A percentile compares a stretch with the other conserved stretches of the same genome.
phyloP scores from a whole-genome alignment of 768 basidiomycete genomes.

The Pleurotus tuber-regium region DNA sequence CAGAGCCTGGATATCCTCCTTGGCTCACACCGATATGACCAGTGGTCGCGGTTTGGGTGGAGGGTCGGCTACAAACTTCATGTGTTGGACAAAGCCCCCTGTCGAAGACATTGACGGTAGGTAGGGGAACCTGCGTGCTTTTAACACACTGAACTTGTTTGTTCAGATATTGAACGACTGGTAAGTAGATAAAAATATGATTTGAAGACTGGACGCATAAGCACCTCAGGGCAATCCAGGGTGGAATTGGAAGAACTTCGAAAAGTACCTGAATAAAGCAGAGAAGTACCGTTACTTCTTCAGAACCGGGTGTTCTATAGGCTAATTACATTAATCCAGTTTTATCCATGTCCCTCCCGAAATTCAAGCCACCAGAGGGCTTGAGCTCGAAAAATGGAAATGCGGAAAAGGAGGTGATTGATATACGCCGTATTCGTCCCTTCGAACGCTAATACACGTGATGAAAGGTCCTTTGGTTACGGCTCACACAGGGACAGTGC shows the following conservation, averaged over 20 bases:
- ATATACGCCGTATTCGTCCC: no score
- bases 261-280: slow-evolving; percentile 11
- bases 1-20: background rate
- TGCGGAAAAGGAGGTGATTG: background rate
- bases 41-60: slow-evolving; percentile 23
- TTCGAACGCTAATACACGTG: no score
- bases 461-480: background rate
- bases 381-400: background rate
- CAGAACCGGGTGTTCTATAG: no score
- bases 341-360: background rate
- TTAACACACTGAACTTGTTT: background rate
- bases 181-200: background rate
- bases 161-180: slow-evolving; percentile 14
- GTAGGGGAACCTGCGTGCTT: background rate
- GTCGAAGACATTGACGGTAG: slow-evolving; percentile 17
- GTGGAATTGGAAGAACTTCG: slow-evolving; percentile 13
- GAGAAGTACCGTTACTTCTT: slow-evolving; percentile 11
- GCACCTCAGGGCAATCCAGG: slow-evolving; percentile 11
- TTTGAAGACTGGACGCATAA: background rate
- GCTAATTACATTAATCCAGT: no score
- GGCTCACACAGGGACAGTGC: background rate
- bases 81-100: slow-evolving; percentile 15
- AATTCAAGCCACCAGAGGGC: background rate
- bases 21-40: no score
- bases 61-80: slow-evolving; percentile 18